Conservation (phyloP, 1,284 basidiomycete genomes). For the Leccinum glutinopallens region DNA sequence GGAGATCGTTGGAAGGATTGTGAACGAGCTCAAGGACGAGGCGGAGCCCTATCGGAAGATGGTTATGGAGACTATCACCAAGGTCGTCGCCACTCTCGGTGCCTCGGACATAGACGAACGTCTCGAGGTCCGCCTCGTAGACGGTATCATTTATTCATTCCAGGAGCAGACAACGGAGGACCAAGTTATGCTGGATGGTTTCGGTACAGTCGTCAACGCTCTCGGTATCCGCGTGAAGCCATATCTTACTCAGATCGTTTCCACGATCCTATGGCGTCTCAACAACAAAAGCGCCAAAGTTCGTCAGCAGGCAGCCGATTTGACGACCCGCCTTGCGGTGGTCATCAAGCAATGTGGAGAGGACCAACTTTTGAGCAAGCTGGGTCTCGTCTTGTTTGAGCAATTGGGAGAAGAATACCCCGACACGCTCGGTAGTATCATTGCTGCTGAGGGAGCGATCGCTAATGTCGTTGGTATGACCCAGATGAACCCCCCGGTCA, state of each 20-base stretch:
- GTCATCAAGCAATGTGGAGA: constrained; percentile 99
- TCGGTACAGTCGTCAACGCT: constrained; percentile 96
- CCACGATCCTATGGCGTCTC: constrained; percentile 98
- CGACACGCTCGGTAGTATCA: constrained; percentile 97
- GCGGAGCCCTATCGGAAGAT: constrained; percentile 98
- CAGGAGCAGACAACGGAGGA: constrained; percentile 99
- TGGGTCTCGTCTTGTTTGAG: constrained; percentile 97
- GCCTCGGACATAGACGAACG: constrained; percentile 97
- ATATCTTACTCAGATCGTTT: constrained; percentile 98
- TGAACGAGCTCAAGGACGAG: constrained; percentile 97
- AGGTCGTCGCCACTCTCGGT: constrained; percentile 90
- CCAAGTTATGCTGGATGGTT: constrained; percentile 98
- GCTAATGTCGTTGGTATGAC: constrained; percentile 99
- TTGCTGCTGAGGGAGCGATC: constrained; percentile 97
- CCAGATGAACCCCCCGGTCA: constrained; percentile 99
- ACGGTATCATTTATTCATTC: constrained; percentile 99
- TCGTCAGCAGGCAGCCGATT: constrained; percentile 96
- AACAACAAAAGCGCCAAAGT: constrained; percentile 99
- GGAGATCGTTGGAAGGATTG: constrained; percentile 93
- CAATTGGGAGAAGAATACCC: constrained; percentile 99
- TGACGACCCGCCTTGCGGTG: constrained; percentile 81
- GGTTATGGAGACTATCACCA: constrained; percentile 99
- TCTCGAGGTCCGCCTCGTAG: constrained; percentile 91
- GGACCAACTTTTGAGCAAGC: constrained; percentile 93
- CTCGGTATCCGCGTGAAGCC: constrained; percentile 98